A percentile compares a stretch with the other conserved stretches of the same genome.
These are phyloP conservation scores for Rhynchosporium graminicola DNA, from an alignment of 2,329 filamentous ascomycete species.

Conservation along the genomic window DNA sequence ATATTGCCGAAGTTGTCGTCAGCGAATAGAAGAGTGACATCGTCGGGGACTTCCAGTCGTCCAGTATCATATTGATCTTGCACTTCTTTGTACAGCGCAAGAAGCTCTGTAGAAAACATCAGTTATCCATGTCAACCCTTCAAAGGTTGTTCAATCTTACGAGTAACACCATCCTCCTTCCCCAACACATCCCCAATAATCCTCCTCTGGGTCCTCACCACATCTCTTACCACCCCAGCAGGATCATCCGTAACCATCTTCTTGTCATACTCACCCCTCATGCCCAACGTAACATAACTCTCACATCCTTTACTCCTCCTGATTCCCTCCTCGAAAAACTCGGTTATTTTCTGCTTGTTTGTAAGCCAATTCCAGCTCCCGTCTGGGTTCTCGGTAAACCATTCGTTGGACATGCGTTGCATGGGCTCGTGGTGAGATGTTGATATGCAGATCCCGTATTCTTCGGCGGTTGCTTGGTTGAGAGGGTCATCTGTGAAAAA, in stretches of 20 bases:
- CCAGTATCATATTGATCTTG: conserved; percentile 69
- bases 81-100: conserved; percentile 74
- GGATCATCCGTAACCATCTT: conserved; percentile 54
- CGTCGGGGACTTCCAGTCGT: conserved; percentile 59
- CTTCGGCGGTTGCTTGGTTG: conserved; percentile 67
- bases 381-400: conserved; percentile 46
- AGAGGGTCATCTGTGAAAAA: conserved; percentile 67
- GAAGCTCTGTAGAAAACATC: conserved; percentile 55
- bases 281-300: conserved; percentile 63
- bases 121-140: not conserved
- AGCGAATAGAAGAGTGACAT: conserved; percentile 66
- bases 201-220: conserved; percentile 59
- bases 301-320: conserved; percentile 62
- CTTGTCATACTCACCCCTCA: conserved; percentile 69
- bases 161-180: conserved; percentile 45
- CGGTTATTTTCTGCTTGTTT: conserved; percentile 65
- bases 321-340: conserved; percentile 67
- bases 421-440: conserved; percentile 73
- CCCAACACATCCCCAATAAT: conserved; percentile 58
- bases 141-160: conserved; percentile 38
- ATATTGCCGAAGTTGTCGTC: conserved; percentile 71
- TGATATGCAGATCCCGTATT: conserved; percentile 69
- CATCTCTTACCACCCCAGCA: conserved; percentile 54
- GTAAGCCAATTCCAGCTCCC: conserved; percentile 68
- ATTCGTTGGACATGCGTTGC: conserved; percentile 58